phyloP scores from a whole-genome alignment of 2,329 filamentous ascomycete genomes.

The Ophiostoma australiae region DNA sequence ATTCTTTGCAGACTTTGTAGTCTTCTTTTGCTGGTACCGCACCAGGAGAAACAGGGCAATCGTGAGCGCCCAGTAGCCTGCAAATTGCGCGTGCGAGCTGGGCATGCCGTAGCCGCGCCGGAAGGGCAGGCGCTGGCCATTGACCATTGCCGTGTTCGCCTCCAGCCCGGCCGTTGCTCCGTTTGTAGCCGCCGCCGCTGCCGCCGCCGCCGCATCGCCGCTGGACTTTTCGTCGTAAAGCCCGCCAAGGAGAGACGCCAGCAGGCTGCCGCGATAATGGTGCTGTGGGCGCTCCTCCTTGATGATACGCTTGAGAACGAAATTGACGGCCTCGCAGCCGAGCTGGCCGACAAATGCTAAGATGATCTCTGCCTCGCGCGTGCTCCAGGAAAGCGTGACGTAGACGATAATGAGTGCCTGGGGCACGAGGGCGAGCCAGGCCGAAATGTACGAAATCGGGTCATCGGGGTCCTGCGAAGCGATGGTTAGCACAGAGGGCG shows the following conservation, averaged over 20 bases:
- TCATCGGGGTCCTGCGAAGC: constrained; percentile 71
- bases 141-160: background rate
- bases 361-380: constrained; percentile 81
- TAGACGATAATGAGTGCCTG: constrained; percentile 90
- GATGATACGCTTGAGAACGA: constrained; percentile 80
- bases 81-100: constrained; percentile 87
- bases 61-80: constrained; percentile 83
- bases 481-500: background rate
- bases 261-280: constrained; percentile 52
- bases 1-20: constrained; percentile 1
- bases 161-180: background rate
- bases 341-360: constrained; percentile 92
- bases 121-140: constrained; percentile 20
- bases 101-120: constrained; percentile 86
- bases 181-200: background rate
- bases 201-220: background rate
- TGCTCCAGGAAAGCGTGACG: constrained; percentile 82
- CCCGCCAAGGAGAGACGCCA: constrained; percentile 15
- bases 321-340: constrained; percentile 86
- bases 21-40: constrained; percentile 43
- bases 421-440: constrained; percentile 89
- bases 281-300: constrained; percentile 83
- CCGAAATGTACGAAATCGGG: constrained; percentile 77
- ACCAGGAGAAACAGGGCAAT: constrained; percentile 78
- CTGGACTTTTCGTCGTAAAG: constrained; percentile 6